Conservation (phyloP, 2,329 filamentous ascomycete species). For the Aspergillus clavatus region DNA sequence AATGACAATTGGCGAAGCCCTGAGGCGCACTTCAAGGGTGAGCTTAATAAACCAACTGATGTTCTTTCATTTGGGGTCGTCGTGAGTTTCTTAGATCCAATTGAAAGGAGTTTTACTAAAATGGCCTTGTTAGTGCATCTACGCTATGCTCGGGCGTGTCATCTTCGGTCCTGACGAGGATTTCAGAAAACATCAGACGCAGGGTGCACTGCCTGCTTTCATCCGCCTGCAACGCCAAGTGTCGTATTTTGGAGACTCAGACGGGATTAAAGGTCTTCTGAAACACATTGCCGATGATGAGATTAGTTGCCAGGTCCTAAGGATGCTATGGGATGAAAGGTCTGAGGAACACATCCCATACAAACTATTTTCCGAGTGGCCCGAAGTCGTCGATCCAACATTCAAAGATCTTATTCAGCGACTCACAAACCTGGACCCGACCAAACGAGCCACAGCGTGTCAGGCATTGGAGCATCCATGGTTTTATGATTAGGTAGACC, state of each 20-base stretch:
- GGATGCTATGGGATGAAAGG: constrained; percentile 32
- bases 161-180: constrained; percentile 38
- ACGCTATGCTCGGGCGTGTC: constrained; percentile 41
- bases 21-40: constrained; percentile 25
- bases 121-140: constrained; percentile 37
- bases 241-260: constrained; percentile 43
- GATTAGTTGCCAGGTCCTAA: constrained; percentile 26
- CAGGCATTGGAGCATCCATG: constrained; percentile 28
- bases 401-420: constrained; percentile 25
- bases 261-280: constrained; percentile 38
- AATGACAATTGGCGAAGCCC: constrained; percentile 34
- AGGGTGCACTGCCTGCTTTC: constrained; percentile 28
- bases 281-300: constrained; percentile 32
- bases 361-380: constrained; percentile 30
- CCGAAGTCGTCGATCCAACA: constrained; percentile 20
- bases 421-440: constrained; percentile 28
- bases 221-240: constrained; percentile 44
- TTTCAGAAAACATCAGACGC: constrained; percentile 31
- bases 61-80: constrained; percentile 32
- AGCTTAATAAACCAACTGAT: constrained; percentile 29
- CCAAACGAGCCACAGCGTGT: constrained; percentile 23
- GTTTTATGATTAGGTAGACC: constrained; percentile 14
- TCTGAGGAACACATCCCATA: constrained; percentile 27
- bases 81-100: constrained; percentile 13
- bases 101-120: constrained; percentile 4